phyloP scores from a whole-genome alignment of 805 yeast genomes.

The Metschnikowia reukaufii region DNA sequence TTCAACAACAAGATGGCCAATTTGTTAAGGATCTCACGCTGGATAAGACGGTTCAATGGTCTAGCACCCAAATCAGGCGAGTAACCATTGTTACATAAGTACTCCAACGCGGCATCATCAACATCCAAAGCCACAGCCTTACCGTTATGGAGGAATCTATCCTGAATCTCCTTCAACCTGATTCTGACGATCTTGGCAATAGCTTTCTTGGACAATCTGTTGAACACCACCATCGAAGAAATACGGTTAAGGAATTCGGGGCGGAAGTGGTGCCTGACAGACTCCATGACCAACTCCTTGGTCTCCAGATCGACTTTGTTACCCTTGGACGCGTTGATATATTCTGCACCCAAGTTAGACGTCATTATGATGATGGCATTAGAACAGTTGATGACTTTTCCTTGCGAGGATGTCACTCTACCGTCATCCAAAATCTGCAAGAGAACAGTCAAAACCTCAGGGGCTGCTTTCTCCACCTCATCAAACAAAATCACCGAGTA shows the following conservation, averaged over 20 bases:
- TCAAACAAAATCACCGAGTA: slow-evolving; percentile 95
- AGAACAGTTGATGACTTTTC: slow-evolving; percentile 90
- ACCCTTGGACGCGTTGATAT: slow-evolving; percentile 64
- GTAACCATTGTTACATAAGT: slow-evolving; percentile 82
- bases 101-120: slow-evolving; percentile 75
- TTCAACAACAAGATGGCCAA: slow-evolving; percentile 85
- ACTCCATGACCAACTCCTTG: slow-evolving; percentile 74
- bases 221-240: slow-evolving; percentile 88
- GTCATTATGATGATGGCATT: slow-evolving; percentile 95
- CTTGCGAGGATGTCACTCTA: slow-evolving; percentile 90
- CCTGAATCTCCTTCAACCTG: slow-evolving; percentile 79
- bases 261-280: slow-evolving; percentile 87
- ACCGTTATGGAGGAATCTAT: slow-evolving; percentile 81
- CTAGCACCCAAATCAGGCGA: slow-evolving; percentile 95
- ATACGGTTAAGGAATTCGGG: slow-evolving; percentile 98
- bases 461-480: slow-evolving; percentile 98
- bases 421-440: slow-evolving; percentile 96
- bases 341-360: slow-evolving; percentile 94
- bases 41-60: slow-evolving; percentile 91
- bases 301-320: slow-evolving; percentile 67
- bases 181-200: slow-evolving; percentile 89
- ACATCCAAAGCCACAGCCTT: slow-evolving; percentile 71
- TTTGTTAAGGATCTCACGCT: slow-evolving; percentile 79
- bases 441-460: slow-evolving; percentile 90
- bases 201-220: slow-evolving; percentile 86